Evolutionary conservation across 306 rosid genomes (phyloP), one percentile per base, ranked within the genome.

Genomic region (Datisca glomerata): DNA sequence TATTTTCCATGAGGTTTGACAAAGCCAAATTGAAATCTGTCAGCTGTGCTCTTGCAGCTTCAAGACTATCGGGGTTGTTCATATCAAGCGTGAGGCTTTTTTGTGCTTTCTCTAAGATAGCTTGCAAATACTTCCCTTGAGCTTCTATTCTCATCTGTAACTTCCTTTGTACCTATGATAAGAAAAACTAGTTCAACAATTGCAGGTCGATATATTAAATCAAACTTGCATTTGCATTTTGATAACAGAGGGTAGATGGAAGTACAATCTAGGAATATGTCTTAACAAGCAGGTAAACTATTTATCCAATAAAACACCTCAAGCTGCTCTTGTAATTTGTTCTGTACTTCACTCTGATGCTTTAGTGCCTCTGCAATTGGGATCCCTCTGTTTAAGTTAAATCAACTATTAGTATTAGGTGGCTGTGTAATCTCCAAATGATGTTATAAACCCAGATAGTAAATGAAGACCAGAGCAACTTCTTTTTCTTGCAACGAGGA

Each of bases 131-230:
- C 67, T 78, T 80, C 49, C 84, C 98, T 67, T 91, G 96, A 0
- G 94, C 79, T 61, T 91, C 96, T 53, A 84, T 80, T 78, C 89
- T 79, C 74, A 79, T 70, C 24, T 74, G 79, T 55, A 84, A 45
- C 53, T 66, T 84, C 66, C 67, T 84, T 54, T 84, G 92, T 48
- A 84, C 95, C 93, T 83, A 36, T 51, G 40, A 16, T 46, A 34
- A 14, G 6, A 18, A 9, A 18, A 15, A 41, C 28, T 35, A 18
- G 12, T 24, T 37, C 27, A 22, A 8, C 14, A 22, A 36, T n/a
- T n/a, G n/a, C n/a, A n/a, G n/a, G n/a, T n/a, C n/a, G n/a, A n/a
- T n/a, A 13, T 40, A 4, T 3, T 37, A 51, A 23, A 44, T 18
- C 23, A 19, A 22, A 22, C n/a, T 43, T 10, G 13, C n/a, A n/a